These are phyloP conservation scores for Crassisporium funariophilum DNA, from an alignment of 768 basidiomycete species.

Conservation along the genomic window DNA sequence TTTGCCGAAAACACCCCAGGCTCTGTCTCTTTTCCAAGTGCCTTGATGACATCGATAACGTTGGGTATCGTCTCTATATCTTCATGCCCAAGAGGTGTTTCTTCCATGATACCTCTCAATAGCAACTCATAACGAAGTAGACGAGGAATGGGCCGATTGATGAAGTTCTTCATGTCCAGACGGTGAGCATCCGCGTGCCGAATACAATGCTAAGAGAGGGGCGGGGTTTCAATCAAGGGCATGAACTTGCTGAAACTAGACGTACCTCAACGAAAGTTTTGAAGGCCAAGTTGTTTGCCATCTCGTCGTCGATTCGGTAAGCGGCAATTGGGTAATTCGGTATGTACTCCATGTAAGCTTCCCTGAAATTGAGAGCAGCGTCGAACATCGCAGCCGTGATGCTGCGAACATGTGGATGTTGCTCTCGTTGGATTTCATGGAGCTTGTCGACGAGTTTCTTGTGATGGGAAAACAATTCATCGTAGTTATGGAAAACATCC, in stretches of 20 bases:
- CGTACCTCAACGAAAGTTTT: conserved; percentile 79
- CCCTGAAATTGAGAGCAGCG: conserved; percentile 89
- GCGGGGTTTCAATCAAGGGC: conserved; percentile 1
- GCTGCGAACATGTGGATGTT: conserved; percentile 77
- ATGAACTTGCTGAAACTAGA: conserved; percentile 23
- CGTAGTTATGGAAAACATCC: conserved; percentile 90
- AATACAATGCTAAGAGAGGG: conserved; percentile 37
- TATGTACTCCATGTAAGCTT: conserved; percentile 91
- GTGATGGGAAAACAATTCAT: conserved; percentile 75
- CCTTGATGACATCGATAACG: conserved; percentile 84
- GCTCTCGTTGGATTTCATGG: conserved; percentile 85
- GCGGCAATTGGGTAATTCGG: conserved; percentile 93
- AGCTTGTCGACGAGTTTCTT: conserved; percentile 76
- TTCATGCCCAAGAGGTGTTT: conserved; percentile 73
- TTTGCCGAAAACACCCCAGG: conserved; percentile 85
- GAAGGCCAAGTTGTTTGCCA: conserved; percentile 79
- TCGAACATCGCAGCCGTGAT: conserved; percentile 86
- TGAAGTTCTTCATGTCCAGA: conserved; percentile 91
- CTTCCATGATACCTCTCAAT: conserved; percentile 77
- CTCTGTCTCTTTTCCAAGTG: conserved; percentile 85
- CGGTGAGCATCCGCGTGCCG: conserved; percentile 79
- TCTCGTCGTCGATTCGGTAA: conserved; percentile 85
- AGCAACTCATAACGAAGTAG: conserved; percentile 87
- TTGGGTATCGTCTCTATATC: conserved; percentile 82
- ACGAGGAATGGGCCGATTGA: conserved; percentile 89